A percentile compares a stretch with the other conserved stretches of the same genome.
Evolutionary conservation across 352 stramenopile genomes (phyloP).

Genomic region (Phytophthora rubi): DNA sequence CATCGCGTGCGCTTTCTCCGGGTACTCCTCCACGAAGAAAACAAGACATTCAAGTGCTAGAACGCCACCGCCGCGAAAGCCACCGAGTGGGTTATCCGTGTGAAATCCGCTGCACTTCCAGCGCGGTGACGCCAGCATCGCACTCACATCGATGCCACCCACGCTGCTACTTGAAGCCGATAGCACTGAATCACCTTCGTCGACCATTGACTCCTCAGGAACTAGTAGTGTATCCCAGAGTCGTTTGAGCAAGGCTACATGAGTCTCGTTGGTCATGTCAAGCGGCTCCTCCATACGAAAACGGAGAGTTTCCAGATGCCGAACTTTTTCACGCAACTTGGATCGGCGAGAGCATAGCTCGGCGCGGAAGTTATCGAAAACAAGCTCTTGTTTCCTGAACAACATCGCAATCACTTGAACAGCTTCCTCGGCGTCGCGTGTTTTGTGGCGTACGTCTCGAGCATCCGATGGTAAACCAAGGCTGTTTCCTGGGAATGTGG

Average conservation of each 20-base stretch:
- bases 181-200: slow-evolving; percentile 28
- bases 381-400: slow-evolving; percentile 59
- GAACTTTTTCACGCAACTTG: slow-evolving; percentile 71
- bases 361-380: slow-evolving; percentile 67
- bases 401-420: slow-evolving; percentile 71
- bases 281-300: slow-evolving; percentile 78
- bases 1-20: slow-evolving; percentile 76
- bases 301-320: slow-evolving; percentile 64
- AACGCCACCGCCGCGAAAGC: slow-evolving; percentile 78
- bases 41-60: slow-evolving; percentile 77
- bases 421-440: slow-evolving; percentile 69
- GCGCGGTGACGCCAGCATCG: slow-evolving; percentile 63
- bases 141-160: slow-evolving; percentile 48
- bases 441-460: slow-evolving; percentile 57
- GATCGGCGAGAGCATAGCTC: slow-evolving; percentile 56
- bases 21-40: slow-evolving; percentile 82
- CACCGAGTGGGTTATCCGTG: slow-evolving; percentile 78
- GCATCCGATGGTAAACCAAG: slow-evolving; percentile 44
- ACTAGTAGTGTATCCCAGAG: slow-evolving; percentile 72
- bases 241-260: slow-evolving; percentile 67
- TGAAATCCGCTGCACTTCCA: slow-evolving; percentile 83
- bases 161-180: slow-evolving; percentile 31
- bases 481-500: slow-evolving; percentile 39
- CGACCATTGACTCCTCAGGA: slow-evolving; percentile 29
- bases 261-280: slow-evolving; percentile 54